Evolutionary conservation across 176 grass and related monocot species (phyloP).

Genomic region (Poa annua): DNA sequence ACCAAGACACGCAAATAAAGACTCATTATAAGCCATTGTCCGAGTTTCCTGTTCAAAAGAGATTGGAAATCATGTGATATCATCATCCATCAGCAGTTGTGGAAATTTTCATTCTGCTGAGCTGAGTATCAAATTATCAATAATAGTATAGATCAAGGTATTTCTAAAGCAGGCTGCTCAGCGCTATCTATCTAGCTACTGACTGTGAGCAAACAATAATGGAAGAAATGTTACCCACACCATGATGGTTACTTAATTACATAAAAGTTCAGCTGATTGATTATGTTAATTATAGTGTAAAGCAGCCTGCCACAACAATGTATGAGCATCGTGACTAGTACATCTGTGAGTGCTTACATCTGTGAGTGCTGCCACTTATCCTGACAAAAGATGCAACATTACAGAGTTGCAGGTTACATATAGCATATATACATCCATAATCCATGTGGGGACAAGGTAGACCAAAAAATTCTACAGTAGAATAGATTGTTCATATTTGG

Average conservation of each 20-base stretch:
- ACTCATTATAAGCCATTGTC: constrained; percentile 50
- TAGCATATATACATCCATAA: too few species aligned
- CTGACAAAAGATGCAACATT: background rate
- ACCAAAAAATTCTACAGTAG: too few species aligned
- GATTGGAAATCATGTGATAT: background rate
- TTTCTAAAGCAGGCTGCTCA: constrained; percentile 9
- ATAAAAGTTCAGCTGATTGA: background rate
- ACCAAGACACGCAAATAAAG: constrained; percentile 54
- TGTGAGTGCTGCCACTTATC: background rate
- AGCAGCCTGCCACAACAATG: background rate
- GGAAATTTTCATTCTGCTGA: background rate
- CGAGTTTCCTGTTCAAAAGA: constrained; percentile 38
- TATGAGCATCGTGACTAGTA: background rate
- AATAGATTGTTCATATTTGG: background rate
- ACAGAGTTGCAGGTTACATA: too few species aligned
- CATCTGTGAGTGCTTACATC: background rate
- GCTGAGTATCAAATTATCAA: background rate
- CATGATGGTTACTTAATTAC: background rate
- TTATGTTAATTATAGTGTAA: background rate
- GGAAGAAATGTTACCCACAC: background rate
- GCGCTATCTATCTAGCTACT: background rate
- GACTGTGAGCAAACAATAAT: background rate
- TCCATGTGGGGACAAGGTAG: too few species aligned
- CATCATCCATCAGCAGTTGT: background rate
- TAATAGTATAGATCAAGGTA: background rate